Base-by-base conservation (phyloP, 1,284 basidiomycete species). In the Vanrija sp. region DNA sequence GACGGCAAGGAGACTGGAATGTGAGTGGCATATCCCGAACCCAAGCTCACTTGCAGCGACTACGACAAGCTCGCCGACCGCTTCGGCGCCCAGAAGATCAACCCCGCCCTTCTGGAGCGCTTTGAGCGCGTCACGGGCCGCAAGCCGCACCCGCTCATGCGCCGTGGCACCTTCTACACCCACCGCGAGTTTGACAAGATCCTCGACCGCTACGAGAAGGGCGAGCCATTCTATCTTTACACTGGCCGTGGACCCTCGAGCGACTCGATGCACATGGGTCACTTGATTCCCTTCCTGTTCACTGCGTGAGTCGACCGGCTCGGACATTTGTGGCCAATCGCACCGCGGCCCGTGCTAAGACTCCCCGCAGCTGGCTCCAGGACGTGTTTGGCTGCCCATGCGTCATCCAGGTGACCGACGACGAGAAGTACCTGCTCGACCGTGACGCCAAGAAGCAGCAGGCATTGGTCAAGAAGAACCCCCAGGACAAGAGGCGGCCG, bases 361-460 rank as follows among this genome's bases (percentile, higher is more conserved):
- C 35, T 47, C 36, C 52, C 19, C 15, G 24, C 43, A 92, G 89
- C 71, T 98, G 95, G 92, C 76, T 98, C 56, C 95, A 98, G 77
- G 91, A 96, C 50, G 91, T 96, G 22, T 98, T 98, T 72, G 84
- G 94, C 63, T 90, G 91, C 14, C 93, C 95, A 4, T 79, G 97
- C 36, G 96, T 98, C 50, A 81, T 98, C 50, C 95, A 98, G 74
- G 82, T 98, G 6, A 98, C 95, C 46, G 96, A 99, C 70, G 96
- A 99, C 75, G 96, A 99, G 75, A 99, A 99, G 77, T 99, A 98
- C 80, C 77, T 99, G 51, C 96, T 99, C 82, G 96, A 98, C 76
- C 88, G 92, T 49, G 85, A 92, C 60, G 54, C 67, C 52, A 77
- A 76, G 64, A 74, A 74, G 56, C 72, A 75, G 59, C 67, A 67